Conservation (phyloP, 2,329 filamentous ascomycete genomes). For the Aspergillus caelatus region DNA sequence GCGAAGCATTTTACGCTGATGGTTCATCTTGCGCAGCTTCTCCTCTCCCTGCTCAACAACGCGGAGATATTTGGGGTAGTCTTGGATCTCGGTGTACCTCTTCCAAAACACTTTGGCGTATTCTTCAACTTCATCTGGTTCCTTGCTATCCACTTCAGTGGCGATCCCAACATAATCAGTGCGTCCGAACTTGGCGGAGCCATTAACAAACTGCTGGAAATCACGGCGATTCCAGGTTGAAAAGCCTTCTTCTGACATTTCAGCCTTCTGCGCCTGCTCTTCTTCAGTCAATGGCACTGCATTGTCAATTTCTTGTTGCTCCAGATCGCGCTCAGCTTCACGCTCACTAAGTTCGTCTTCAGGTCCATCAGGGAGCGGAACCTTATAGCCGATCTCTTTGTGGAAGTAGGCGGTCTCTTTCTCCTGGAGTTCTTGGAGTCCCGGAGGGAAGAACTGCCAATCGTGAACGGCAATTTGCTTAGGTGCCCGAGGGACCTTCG, state of each 20-base stretch:
- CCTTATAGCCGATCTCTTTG: slow-evolving; percentile 95
- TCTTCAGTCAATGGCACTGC: slow-evolving; percentile 85
- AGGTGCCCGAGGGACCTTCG: slow-evolving; percentile 91
- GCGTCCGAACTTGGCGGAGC: slow-evolving; percentile 88
- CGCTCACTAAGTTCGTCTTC: slow-evolving; percentile 86
- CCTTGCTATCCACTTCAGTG: slow-evolving; percentile 89
- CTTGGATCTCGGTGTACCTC: slow-evolving; percentile 84
- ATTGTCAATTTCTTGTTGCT: slow-evolving; percentile 91
- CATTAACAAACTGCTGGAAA: slow-evolving; percentile 97
- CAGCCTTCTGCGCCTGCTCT: slow-evolving; percentile 83
- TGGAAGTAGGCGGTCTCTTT: slow-evolving; percentile 94
- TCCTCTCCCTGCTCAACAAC: slow-evolving; percentile 93
- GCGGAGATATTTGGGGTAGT: slow-evolving; percentile 85
- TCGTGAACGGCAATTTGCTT: slow-evolving; percentile 92
- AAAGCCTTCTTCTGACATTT: slow-evolving; percentile 81
- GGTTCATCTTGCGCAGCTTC: slow-evolving; percentile 81
- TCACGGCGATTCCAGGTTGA: slow-evolving; percentile 95
- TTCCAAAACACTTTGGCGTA: slow-evolving; percentile 98
- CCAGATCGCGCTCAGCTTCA: slow-evolving; percentile 81
- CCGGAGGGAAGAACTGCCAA: slow-evolving; percentile 92
- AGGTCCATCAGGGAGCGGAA: slow-evolving; percentile 82
- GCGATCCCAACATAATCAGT: slow-evolving; percentile 83
- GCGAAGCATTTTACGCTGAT: slow-evolving; percentile 87
- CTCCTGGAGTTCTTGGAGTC: slow-evolving; percentile 86
- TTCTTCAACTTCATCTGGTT: slow-evolving; percentile 77